Evolutionary conservation across 225 moss, liverwort and hornwort species (phyloP), one percentile per base, ranked within the genome.

Genomic region (Pseudisothecium myosuroides): DNA sequence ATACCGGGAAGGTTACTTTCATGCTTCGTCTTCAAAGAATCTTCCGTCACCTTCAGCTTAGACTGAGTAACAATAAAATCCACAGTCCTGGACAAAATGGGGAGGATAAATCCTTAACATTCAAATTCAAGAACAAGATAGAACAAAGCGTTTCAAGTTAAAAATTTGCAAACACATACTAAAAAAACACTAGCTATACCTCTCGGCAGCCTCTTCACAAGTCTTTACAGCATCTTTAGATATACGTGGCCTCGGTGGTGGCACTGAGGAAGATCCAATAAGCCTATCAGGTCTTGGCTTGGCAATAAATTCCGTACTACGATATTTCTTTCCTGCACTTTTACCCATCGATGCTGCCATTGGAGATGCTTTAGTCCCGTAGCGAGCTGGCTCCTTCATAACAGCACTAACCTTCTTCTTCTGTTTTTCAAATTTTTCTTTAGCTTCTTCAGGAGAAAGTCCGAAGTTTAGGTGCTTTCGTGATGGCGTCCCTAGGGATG

Each of bases 381-480:
- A 69, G 75, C 83, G 83, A 67, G 83, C 58, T 85, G 64, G 83
- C 78, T 88, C 90, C 17, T 66, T 90, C 31, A 28, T 78, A 43
- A 24, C 60, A 64, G 37, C 27, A 28, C 45, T 54, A 55, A 87
- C 54, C 64, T 75, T 93, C 81, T 67, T 79, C 37, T 59, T 75
- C 65, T 24, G 71, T 81, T 88, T 68, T 83, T 81, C 87, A 15
- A 4, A 39, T 68, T 31, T 39, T 43, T n/a, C 64, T 76, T 59
- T 63, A 85, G 78, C 82, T 73, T 60, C 72, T 77, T 66, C 60
- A 66, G 92, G 61, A 79, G 60, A 74, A 59, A 39, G 45, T 69
- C 87, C 90, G n/a, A 90, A 91, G 11, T 72, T 83, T 9, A 91
- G 66, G 68, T 94, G 94, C 59, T 93, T 87, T 82, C 95, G 92